A percentile compares a stretch with the other conserved stretches of the same genome.
These are phyloP conservation scores for Endocarpon pusillum DNA, from an alignment of 495 filamentous ascomycete species.

Conservation along the genomic window DNA sequence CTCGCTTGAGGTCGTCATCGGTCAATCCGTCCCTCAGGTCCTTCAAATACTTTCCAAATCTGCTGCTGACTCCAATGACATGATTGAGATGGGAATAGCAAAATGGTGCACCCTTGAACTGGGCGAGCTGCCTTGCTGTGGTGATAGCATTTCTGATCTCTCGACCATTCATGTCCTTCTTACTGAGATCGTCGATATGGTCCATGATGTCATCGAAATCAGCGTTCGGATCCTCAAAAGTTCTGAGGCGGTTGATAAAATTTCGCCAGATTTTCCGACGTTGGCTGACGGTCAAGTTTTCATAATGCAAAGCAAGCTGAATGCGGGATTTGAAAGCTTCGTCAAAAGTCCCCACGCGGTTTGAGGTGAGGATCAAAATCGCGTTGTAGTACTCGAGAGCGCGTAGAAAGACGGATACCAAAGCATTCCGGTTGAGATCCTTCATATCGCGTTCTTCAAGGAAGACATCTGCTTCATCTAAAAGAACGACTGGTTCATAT, in stretches of 20 bases:
- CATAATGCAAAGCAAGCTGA: constrained; percentile 27
- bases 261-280: constrained; percentile 23
- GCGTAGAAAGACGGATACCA: constrained; percentile 17
- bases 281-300: constrained; percentile 3
- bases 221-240: constrained; percentile 7
- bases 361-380: constrained; percentile 20
- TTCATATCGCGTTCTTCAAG: constrained; percentile 22
- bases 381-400: constrained; percentile 2
- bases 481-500: constrained; percentile 11
- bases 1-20: constrained; percentile 6
- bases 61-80: constrained; percentile 9
- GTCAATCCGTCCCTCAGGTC: constrained; percentile 3
- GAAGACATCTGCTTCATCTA: constrained; percentile 44
- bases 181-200: constrained; percentile 9
- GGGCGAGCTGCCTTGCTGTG: constrained; percentile 14
- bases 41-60: constrained; percentile 9
- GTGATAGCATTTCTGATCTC: constrained; percentile 19
- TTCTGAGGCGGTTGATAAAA: constrained; percentile 14
- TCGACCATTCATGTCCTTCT: constrained; percentile 22
- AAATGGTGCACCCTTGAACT: not conserved
- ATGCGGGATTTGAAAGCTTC: constrained; percentile 33
- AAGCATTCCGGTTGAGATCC: constrained; percentile 30
- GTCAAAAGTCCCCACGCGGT: constrained; percentile 32
- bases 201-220: constrained; percentile 11
- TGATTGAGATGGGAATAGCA: not conserved